Evolutionary conservation across 257 asterid species (phyloP).

Genomic region (Penstemon eatonii): DNA sequence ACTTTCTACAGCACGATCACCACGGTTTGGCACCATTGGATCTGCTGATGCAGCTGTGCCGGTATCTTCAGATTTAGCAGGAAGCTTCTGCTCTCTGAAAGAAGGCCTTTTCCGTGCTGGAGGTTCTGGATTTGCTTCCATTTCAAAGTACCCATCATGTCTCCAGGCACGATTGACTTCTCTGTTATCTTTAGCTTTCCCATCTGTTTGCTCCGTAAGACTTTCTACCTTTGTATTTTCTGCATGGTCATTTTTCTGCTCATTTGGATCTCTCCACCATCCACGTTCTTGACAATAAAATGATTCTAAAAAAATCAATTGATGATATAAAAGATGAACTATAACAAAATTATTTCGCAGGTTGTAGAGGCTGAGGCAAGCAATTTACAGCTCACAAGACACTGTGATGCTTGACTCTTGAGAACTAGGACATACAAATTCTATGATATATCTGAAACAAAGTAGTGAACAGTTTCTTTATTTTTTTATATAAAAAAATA

Average conservation of each 20-base stretch:
- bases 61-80: slow-evolving; percentile 47
- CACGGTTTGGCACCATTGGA: slow-evolving; percentile 37
- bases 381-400: neutral
- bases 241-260: slow-evolving; percentile 38
- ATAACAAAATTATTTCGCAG: neutral
- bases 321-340: slow-evolving; percentile 4
- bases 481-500: too few relatives aligned
- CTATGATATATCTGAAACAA: too few relatives aligned
- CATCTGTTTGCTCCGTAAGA: slow-evolving; percentile 45
- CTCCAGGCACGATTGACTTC: slow-evolving; percentile 54
- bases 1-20: slow-evolving; percentile 35
- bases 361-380: slow-evolving; percentile 1
- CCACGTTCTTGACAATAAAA: slow-evolving; percentile 61
- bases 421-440: neutral
- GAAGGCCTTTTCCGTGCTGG: slow-evolving; percentile 63
- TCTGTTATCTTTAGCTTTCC: slow-evolving; percentile 44
- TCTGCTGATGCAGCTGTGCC: slow-evolving; percentile 35
- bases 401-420: neutral
- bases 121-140: slow-evolving; percentile 59
- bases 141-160: slow-evolving; percentile 70
- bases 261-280: slow-evolving; percentile 64
- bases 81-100: slow-evolving; percentile 72
- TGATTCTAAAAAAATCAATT: slow-evolving; percentile 18
- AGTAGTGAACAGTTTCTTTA: too few relatives aligned
- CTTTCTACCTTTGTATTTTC: slow-evolving; percentile 33